Evolutionary conservation across 192 early-diverging fungal genomes (phyloP).

Genomic region (Gigaspora rosea): DNA sequence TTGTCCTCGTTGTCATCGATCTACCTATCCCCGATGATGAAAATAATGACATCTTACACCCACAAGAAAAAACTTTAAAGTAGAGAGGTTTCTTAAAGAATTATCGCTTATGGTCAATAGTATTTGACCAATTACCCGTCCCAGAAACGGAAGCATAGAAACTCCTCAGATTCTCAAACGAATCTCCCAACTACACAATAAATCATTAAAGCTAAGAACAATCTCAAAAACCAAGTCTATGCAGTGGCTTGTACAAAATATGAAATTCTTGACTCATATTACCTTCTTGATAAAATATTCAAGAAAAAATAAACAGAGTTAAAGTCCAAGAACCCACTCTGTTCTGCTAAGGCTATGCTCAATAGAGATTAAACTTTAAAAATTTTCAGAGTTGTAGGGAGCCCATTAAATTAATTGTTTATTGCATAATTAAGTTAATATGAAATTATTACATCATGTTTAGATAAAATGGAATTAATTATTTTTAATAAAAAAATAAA

Average conservation of each 20-base stretch:
- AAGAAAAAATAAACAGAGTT: background rate
- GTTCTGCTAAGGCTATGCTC: background rate
- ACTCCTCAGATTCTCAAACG: conserved; percentile 6
- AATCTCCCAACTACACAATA: background rate
- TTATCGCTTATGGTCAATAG: conserved; percentile 11
- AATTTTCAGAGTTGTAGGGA: too few relatives aligned
- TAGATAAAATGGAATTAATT: too few relatives aligned
- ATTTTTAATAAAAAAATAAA: too few relatives aligned
- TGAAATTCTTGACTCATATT: conserved; percentile 16
- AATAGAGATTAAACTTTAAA: too few relatives aligned
- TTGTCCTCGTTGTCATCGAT: conserved; percentile 3
- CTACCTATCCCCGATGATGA: conserved; percentile 14
- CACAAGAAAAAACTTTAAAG: conserved; percentile 10
- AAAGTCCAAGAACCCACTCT: background rate
- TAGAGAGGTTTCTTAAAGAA: conserved; percentile 19
- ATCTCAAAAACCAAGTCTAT: too few relatives aligned
- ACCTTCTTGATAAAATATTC: conserved; percentile 1
- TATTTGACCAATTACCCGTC: conserved; percentile 10
- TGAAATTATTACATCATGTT: too few relatives aligned
- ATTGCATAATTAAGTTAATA: too few relatives aligned
- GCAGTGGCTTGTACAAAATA: background rate
- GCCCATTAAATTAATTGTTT: too few relatives aligned
- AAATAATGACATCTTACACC: background rate
- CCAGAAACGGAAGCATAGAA: background rate
- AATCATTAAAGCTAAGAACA: conserved; percentile 6